Evolutionary conservation across 495 filamentous ascomycete genomes (phyloP).

Genomic region (Penicillium ucsense): DNA sequence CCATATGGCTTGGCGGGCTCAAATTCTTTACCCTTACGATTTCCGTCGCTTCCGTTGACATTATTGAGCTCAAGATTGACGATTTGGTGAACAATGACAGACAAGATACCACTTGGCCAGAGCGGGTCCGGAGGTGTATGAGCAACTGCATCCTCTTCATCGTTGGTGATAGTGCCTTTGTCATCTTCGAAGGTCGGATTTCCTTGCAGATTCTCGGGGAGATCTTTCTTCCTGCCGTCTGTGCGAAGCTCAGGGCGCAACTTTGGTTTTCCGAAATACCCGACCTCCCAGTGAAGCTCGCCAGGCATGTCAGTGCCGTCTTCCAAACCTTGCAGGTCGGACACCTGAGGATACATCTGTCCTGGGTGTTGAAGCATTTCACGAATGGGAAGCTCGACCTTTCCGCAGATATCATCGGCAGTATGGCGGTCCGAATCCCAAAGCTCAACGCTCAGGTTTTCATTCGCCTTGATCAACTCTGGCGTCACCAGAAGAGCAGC

Average conservation of each 20-base stretch:
- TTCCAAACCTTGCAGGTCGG: conserved; percentile 69
- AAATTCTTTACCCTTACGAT: conserved; percentile 70
- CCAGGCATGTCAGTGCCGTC: conserved; percentile 85
- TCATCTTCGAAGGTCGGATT: conserved; percentile 78
- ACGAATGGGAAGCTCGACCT: conserved; percentile 85
- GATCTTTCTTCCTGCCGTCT: conserved; percentile 69
- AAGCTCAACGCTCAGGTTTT: conserved; percentile 85
- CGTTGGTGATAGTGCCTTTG: conserved; percentile 66
- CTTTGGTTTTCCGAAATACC: conserved; percentile 83
- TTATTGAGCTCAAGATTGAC: conserved; percentile 86
- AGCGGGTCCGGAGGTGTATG: conserved; percentile 89
- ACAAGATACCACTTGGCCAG: conserved; percentile 82
- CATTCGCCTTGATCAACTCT: conserved; percentile 83
- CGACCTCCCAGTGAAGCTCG: conserved; percentile 90
- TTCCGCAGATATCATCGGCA: conserved; percentile 89
- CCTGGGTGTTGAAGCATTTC: conserved; percentile 91
- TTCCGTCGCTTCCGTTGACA: conserved; percentile 47
- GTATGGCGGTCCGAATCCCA: conserved; percentile 89
- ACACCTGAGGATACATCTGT: conserved; percentile 86
- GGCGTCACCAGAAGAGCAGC: conserved; percentile 79
- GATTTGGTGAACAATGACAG: conserved; percentile 83
- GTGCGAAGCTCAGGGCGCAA: conserved; percentile 74
- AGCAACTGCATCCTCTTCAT: conserved; percentile 70
- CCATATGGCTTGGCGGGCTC: conserved; percentile 85
- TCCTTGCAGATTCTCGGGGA: conserved; percentile 63